A percentile compares a stretch with the other conserved stretches of the same genome.
phyloP scores from a whole-genome alignment of 805 yeast species.

The Schwanniomyces pseudopolymorphus region DNA sequence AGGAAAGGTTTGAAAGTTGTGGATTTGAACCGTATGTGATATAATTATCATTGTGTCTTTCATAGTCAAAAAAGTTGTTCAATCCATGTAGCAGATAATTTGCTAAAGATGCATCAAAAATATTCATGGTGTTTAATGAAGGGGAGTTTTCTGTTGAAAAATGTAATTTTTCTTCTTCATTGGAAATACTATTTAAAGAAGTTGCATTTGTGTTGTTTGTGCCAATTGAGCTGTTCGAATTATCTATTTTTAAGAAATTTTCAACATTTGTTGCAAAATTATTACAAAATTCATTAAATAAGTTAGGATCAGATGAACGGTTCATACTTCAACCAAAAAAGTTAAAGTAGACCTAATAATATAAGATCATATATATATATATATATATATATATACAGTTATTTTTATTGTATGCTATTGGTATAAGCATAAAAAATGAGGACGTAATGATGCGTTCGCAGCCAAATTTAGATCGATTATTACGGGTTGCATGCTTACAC shows the following conservation, averaged over 20 bases:
- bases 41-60: neutral
- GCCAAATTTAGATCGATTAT: neutral
- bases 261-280: constrained; percentile 1
- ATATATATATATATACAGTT: neutral
- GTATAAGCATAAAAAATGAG: neutral
- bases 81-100: neutral
- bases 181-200: neutral
- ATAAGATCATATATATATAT: neutral
- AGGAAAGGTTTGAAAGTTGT: neutral
- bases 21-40: neutral
- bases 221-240: neutral
- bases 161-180: neutral
- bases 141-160: neutral
- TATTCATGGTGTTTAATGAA: neutral
- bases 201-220: neutral
- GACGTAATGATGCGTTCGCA: neutral
- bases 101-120: neutral
- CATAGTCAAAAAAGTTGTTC: neutral
- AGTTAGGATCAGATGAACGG: neutral
- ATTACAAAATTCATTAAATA: constrained; percentile 1
- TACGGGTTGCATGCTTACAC: neutral
- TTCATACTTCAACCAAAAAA: neutral
- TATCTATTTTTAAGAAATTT: neutral
- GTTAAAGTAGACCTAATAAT: neutral
- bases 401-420: neutral